Evolutionary conservation across 2,329 filamentous ascomycete species (phyloP), one percentile per base, ranked within the genome.

Genomic region (Aspergillus brasiliensis): DNA sequence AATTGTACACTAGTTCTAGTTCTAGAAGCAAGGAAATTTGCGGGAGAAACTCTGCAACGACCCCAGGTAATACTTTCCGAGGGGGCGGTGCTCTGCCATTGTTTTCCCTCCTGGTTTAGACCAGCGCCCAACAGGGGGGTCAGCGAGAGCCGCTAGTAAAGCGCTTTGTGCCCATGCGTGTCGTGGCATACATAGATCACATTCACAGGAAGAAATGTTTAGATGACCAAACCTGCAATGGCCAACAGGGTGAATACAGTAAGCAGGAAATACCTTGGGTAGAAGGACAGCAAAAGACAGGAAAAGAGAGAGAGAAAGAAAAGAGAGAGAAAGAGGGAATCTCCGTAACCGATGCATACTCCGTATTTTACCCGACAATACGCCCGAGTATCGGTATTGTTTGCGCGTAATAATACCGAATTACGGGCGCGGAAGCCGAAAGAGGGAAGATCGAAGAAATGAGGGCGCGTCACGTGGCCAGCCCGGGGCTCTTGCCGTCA

Each of bases 401-500:
- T 15, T 3, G 13, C 21, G 15, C 15, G 46, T 49, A 49, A 17
- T n/a, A 25, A 49, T n/a, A 48, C 7, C 46, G 46, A 49, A 34
- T 44, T 56, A 54, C 44, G 6, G 51, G 55, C 23, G 42, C 47
- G 52, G 48, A 59, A 42, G 23, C 40, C 56, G 49, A 40, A 51
- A 13, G 49, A 44, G 59, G 53, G 56, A 51, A 56, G 54, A 53
- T 56, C 59, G 51, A 56, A 59, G 59, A 59, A 56, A 52, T 60
- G 62, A 62, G 56, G 60, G 58, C 60, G 56, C 52, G 59, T 72
- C 71, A 73, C 69, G 71, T 73, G 71, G 13, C 49, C 57, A 51
- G 51, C 57, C 54, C 58, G 28, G 58, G 57, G 60, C 64, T 67
- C 68, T 71, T 69, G 68, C 71, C 70, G 71, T 72, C 71, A 72